Percentiles rank a stretch among this genome's conserved stretches.
phyloP scores from a whole-genome alignment of 73 alveolate genomes.

The Stentor coeruleus region DNA sequence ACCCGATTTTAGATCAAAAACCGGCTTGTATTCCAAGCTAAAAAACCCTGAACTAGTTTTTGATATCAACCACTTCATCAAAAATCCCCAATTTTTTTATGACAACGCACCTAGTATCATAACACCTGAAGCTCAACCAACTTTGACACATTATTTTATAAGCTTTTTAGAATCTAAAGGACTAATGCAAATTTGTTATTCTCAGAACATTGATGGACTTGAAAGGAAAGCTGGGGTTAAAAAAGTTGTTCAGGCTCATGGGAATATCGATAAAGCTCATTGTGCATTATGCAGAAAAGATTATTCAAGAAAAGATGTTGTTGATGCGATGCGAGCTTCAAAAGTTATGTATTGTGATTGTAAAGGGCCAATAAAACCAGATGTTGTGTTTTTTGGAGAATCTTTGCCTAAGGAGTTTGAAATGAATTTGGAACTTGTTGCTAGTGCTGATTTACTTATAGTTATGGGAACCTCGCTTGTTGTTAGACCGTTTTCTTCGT shows the following conservation, averaged over 20 bases:
- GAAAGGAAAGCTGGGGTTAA: slow-evolving; percentile 67
- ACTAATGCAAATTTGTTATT: slow-evolving; percentile 43
- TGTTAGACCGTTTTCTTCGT: slow-evolving; percentile 45
- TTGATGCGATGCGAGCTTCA: background rate
- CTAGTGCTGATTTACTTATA: slow-evolving; percentile 41
- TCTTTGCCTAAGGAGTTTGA: slow-evolving; percentile 45
- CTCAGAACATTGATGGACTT: slow-evolving; percentile 82
- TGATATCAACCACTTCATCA: slow-evolving; percentile 57
- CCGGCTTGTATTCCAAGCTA: slow-evolving; percentile 71
- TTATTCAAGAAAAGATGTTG: background rate
- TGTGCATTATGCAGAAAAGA: slow-evolving; percentile 30
- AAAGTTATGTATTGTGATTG: slow-evolving; percentile 22
- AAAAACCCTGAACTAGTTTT: slow-evolving; percentile 53
- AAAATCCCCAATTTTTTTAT: slow-evolving; percentile 67
- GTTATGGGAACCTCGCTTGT: slow-evolving; percentile 61
- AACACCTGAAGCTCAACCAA: slow-evolving; percentile 24
- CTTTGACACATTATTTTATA: slow-evolving; percentile 49
- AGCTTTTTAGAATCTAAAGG: slow-evolving; percentile 32
- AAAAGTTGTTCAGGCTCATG: slow-evolving; percentile 70
- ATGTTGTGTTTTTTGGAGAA: slow-evolving; percentile 66
- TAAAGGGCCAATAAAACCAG: slow-evolving; percentile 57
- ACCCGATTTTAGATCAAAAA: slow-evolving; percentile 95
- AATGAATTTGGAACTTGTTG: background rate
- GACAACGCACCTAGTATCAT: background rate
- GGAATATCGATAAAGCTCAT: slow-evolving; percentile 43